Conservation (phyloP, 2,329 filamentous ascomycete species). For the Aotearoamyces nothofagi region DNA sequence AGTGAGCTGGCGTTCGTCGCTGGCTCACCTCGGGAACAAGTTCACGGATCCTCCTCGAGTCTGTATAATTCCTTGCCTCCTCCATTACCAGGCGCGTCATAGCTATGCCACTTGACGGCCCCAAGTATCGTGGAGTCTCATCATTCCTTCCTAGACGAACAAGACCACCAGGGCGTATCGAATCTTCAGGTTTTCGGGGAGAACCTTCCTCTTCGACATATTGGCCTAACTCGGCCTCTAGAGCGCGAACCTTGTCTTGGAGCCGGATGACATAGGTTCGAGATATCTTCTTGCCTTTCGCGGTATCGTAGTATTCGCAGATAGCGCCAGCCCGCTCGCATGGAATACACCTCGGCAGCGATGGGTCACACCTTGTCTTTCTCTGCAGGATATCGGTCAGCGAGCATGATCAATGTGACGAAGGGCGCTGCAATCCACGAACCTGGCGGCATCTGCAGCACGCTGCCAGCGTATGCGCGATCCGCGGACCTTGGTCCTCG, state of each 20-base stretch:
- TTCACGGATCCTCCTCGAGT: conserved; percentile 81
- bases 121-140: conserved; percentile 76
- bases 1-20: conserved; percentile 54
- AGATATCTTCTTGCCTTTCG: conserved; percentile 72
- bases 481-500: conserved; percentile 40
- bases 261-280: conserved; percentile 86
- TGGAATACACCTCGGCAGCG: conserved; percentile 77
- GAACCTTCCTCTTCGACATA: conserved; percentile 65
- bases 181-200: conserved; percentile 61
- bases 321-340: conserved; percentile 83
- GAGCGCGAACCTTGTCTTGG: conserved; percentile 67
- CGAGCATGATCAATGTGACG: no score
- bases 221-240: conserved; percentile 69
- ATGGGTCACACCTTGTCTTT: conserved; percentile 92
- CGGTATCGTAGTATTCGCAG: conserved; percentile 91
- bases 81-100: conserved; percentile 95
- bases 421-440: conserved; percentile 19
- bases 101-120: conserved; percentile 87
- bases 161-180: conserved; percentile 73
- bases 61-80: conserved; percentile 84
- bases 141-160: conserved; percentile 75
- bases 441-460: conserved; percentile 71
- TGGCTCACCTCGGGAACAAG: conserved; percentile 63
- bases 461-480: conserved; percentile 67
- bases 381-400: conserved; percentile 42